Conservation (phyloP, 768 basidiomycete species). For the Termitomyces sp. region DNA sequence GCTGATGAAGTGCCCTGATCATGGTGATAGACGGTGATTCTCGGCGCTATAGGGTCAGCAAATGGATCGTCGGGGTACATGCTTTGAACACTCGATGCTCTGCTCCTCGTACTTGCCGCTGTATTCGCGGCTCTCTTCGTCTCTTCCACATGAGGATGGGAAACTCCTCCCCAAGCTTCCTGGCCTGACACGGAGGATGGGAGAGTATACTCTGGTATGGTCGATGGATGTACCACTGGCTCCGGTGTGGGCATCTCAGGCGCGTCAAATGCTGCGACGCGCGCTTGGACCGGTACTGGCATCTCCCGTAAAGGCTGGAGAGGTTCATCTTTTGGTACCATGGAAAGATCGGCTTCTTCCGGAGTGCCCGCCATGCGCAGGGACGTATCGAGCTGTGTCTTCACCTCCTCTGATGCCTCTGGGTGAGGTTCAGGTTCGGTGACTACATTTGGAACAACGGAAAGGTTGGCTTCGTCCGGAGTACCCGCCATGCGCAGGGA, state of each 20-base stretch:
- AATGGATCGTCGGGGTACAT: constrained; percentile 24
- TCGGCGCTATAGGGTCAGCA: constrained; percentile 26
- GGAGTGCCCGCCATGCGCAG: neutral
- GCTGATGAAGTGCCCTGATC: constrained; percentile 3
- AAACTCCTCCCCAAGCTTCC: constrained; percentile 16
- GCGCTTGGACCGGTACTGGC: neutral
- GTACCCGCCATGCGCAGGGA: neutral
- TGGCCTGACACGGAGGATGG: constrained; percentile 12
- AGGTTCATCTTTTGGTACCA: neutral
- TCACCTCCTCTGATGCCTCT: neutral
- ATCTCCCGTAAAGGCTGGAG: neutral
- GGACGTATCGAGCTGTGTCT: neutral
- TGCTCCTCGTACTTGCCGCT: constrained; percentile 7
- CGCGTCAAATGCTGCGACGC: neutral
- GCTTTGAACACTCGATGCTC: constrained; percentile 12
- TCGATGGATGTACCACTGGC: constrained; percentile 3
- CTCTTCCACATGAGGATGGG: neutral
- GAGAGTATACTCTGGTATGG: neutral
- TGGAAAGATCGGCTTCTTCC: neutral
- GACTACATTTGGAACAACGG: neutral
- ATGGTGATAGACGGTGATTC: constrained; percentile 18
- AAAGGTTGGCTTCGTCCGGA: neutral
- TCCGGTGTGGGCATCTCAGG: constrained; percentile 7
- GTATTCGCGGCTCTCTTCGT: constrained; percentile 4
- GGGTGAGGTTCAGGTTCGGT: neutral